A percentile compares a stretch with the other conserved stretches of the same genome.
Conservation (phyloP, 2,329 filamentous ascomycete species). For the Colletotrichum aenigma region DNA sequence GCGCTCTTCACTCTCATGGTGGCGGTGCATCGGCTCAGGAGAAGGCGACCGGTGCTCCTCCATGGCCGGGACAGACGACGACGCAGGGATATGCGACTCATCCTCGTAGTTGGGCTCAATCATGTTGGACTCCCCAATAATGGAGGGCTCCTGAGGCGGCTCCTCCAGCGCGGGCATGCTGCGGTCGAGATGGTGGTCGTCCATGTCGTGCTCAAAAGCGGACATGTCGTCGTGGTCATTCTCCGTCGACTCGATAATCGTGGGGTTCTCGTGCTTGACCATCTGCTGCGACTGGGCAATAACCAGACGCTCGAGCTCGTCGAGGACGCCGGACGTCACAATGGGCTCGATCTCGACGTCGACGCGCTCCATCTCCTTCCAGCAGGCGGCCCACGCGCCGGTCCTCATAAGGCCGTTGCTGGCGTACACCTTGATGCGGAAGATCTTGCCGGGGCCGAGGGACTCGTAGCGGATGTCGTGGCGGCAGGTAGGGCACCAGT, state of each 20-base stretch:
- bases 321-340: constrained; percentile 58
- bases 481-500: constrained; percentile 64
- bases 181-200: neutral
- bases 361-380: constrained; percentile 98
- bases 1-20: constrained; percentile 35
- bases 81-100: neutral
- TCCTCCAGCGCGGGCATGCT: constrained; percentile 4
- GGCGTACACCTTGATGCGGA: constrained; percentile 87
- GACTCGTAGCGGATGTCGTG: constrained; percentile 59
- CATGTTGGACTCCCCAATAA: constrained; percentile 4
- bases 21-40: constrained; percentile 10
- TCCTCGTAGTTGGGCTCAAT: constrained; percentile 13
- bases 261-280: constrained; percentile 33
- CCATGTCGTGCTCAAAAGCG: neutral
- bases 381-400: constrained; percentile 90
- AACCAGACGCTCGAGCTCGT: constrained; percentile 63
- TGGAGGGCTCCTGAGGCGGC: neutral
- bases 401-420: constrained; percentile 93
- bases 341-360: constrained; percentile 89
- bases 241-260: constrained; percentile 11
- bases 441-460: constrained; percentile 61
- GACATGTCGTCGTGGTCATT: constrained; percentile 15
- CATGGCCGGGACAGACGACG: neutral
- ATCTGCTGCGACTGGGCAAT: constrained; percentile 43
- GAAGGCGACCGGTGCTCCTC: neutral